phyloP scores from a whole-genome alignment of 129 eudicot genomes.

The Helichrysum umbraculigerum region DNA sequence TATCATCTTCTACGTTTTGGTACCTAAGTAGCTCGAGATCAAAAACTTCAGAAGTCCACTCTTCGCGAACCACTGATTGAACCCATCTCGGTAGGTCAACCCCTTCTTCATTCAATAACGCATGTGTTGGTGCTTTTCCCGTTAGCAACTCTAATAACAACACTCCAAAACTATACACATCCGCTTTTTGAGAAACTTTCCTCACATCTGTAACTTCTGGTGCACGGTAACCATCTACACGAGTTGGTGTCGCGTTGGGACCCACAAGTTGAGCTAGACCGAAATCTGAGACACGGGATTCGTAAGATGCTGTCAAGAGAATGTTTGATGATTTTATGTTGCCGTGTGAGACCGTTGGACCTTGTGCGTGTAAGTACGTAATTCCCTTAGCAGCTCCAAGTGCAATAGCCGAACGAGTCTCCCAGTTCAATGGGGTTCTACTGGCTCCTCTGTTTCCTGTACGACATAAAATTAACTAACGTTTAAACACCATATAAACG shows the following conservation, averaged over 20 bases:
- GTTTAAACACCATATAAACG: no score
- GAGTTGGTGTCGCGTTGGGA: conserved; percentile 62
- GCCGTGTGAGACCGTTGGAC: conserved; percentile 72
- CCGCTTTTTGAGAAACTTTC: conserved; percentile 74
- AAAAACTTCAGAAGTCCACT: conserved; percentile 84
- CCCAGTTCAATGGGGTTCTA: conserved; percentile 88
- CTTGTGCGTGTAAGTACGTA: conserved; percentile 67
- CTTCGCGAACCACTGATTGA: conserved; percentile 83
- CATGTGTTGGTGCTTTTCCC: conserved; percentile 79
- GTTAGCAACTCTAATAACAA: conserved; percentile 71
- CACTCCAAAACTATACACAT: conserved; percentile 87
- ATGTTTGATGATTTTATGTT: conserved; percentile 87
- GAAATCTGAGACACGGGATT: conserved; percentile 82
- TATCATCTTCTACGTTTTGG: conserved; percentile 85
- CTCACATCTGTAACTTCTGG: conserved; percentile 80
- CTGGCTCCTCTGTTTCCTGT: conserved; percentile 82
- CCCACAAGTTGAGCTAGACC: conserved; percentile 87
- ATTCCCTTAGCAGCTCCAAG: conserved; percentile 87
- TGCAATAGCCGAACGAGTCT: conserved; percentile 67
- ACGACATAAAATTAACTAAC: not conserved
- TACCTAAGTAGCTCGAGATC: conserved; percentile 80
- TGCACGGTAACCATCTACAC: conserved; percentile 80
- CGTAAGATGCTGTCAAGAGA: conserved; percentile 70
- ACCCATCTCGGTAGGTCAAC: conserved; percentile 93
- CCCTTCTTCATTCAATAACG: conserved; percentile 78